phyloP scores from a whole-genome alignment of 768 basidiomycete species.

The Multifurca ochricompacta region DNA sequence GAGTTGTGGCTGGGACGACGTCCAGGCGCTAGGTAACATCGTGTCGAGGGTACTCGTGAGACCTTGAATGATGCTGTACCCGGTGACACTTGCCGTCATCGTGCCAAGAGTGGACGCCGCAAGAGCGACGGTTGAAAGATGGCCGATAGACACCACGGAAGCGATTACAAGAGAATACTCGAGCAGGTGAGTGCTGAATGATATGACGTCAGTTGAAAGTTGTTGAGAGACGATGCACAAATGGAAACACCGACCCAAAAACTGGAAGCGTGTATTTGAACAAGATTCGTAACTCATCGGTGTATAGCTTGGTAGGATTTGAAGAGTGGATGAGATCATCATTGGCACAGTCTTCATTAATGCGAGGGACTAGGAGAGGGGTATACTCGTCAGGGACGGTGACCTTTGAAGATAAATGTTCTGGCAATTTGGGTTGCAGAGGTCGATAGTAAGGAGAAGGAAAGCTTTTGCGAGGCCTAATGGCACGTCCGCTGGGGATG shows the following conservation, averaged over 20 bases:
- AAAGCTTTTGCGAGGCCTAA: conserved; percentile 26
- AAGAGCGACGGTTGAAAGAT: conserved; percentile 81
- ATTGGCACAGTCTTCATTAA: conserved; percentile 40
- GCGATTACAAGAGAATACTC: conserved; percentile 84
- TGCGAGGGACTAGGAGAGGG: conserved; percentile 40
- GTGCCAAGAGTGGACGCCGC: conserved; percentile 55
- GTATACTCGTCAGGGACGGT: conserved; percentile 22
- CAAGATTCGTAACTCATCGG: conserved; percentile 55
- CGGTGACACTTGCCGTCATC: conserved; percentile 51
- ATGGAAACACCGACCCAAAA: conserved; percentile 41
- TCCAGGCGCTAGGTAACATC: conserved; percentile 91
- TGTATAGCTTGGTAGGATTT: conserved; percentile 31
- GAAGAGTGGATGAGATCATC: background rate
- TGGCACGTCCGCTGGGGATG: background rate
- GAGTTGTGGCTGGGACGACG: conserved; percentile 71
- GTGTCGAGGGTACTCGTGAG: conserved; percentile 85
- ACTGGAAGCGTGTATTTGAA: conserved; percentile 62
- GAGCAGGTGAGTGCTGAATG: conserved; percentile 60
- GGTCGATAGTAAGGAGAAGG: conserved; percentile 32
- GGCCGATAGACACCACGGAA: conserved; percentile 82
- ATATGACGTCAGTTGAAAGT: background rate
- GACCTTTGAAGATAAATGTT: conserved; percentile 24
- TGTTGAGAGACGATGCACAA: background rate
- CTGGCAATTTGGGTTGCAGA: conserved; percentile 31
- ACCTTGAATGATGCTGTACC: conserved; percentile 75